Evolutionary conservation across 2,329 filamentous ascomycete genomes (phyloP).

Genomic region (Phaeoacremonium minimum): DNA sequence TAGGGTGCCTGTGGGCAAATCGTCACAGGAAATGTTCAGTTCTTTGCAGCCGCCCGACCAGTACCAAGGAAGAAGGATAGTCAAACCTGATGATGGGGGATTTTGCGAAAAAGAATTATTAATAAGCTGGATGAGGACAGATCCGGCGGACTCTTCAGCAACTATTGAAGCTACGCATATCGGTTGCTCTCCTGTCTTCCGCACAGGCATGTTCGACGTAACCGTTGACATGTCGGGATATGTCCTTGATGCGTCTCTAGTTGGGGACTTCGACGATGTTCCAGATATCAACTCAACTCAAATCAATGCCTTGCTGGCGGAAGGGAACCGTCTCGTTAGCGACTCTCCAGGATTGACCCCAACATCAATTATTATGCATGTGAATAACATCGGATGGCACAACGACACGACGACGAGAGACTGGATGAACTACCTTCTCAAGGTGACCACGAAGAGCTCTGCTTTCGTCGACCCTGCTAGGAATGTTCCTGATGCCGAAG

Average conservation of each 20-base stretch:
- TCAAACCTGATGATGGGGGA: background rate
- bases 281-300: constrained; percentile 12
- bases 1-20: background rate
- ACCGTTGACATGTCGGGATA: constrained; percentile 18
- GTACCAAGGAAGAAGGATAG: background rate
- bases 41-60: background rate
- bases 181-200: constrained; percentile 18
- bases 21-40: background rate
- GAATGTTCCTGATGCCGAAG: constrained; percentile 12
- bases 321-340: constrained; percentile 8
- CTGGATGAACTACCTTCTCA: constrained; percentile 43
- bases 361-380: constrained; percentile 9
- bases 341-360: fast-evolving
- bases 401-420: constrained; percentile 38
- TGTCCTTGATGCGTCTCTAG: constrained; percentile 13
- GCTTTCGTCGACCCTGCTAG: constrained; percentile 23
- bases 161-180: constrained; percentile 14
- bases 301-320: constrained; percentile 7
- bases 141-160: constrained; percentile 4
- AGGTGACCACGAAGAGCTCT: constrained; percentile 17
- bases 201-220: constrained; percentile 28
- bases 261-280: constrained; percentile 4
- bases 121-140: constrained; percentile 3
- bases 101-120: background rate
- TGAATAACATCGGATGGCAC: constrained; percentile 33